Evolutionary conservation across 2,329 filamentous ascomycete species (phyloP), one percentile per base, ranked within the genome.

Genomic region (Fonsecaea erecta): DNA sequence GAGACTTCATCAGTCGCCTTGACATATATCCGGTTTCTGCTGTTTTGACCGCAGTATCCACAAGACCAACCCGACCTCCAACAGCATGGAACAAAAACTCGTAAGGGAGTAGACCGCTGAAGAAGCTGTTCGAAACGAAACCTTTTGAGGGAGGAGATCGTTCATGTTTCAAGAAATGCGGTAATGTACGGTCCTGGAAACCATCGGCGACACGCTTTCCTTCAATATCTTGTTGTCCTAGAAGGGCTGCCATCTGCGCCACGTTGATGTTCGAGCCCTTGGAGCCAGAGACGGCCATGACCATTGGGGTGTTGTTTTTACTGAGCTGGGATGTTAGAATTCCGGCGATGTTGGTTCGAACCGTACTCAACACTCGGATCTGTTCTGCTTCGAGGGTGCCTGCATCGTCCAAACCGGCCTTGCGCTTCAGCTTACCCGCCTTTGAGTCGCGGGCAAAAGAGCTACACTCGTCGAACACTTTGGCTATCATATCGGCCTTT

Each of bases 21-120:
- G 94, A 98, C 95, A 99, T 99, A 80, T 99, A 99, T 70, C 95
- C 95, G 11, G 95, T 99, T 78, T 99, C 95, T 60, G 95, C 95
- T 60, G 95, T 99, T 82, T 99, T 99, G 80, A 69, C 67, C 67
- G 95, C 95, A 1, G 95, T 99, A 85, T 99, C 95, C 74, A 99
- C 93, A 71, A 99, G 82, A 87, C 95, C 95, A 86, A 98, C 95
- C 87, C 95, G 91, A 73, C 95, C 95, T 73, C 93, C 97, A 81
- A 98, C 97, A 71, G 95, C 95, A 85, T 99, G 95, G 80, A 99
- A 98, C 63, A 98, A 86, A 77, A 99, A 98, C 74, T 99, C 95
- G 0, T 91, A 93, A 1, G 95, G 94, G 1, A 89, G 85, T 0
- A 99, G 82, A 1, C 95, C 95, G 0, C 91, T 91, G 77, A 97